Conservation (phyloP, 2,329 filamentous ascomycete genomes). For the Lachnellula hyalina region DNA sequence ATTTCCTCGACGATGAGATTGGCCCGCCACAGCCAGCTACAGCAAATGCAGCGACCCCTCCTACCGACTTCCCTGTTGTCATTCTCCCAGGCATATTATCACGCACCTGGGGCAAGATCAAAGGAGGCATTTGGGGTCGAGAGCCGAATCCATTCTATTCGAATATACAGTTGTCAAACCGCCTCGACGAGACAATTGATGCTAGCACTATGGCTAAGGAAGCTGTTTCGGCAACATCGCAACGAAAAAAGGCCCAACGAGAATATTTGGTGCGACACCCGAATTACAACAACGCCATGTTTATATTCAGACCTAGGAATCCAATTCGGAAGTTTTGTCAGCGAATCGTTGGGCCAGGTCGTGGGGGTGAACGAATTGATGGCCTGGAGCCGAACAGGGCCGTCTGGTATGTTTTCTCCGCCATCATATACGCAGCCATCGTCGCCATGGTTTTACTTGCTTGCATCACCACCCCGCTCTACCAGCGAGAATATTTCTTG, state of each 20-base stretch:
- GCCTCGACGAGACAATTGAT: conserved; percentile 72
- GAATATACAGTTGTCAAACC: conserved; percentile 59
- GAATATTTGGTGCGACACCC: conserved; percentile 86
- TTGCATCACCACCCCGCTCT: conserved; percentile 89
- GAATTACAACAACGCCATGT: conserved; percentile 87
- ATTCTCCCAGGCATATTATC: conserved; percentile 53
- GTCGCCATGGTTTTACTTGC: conserved; percentile 97
- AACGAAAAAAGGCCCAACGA: conserved; percentile 79
- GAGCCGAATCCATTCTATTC: conserved; percentile 97
- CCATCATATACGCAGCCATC: conserved; percentile 88
- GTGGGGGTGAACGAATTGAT: conserved; percentile 80
- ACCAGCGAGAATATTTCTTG: conserved; percentile 81
- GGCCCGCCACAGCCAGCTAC: conserved; percentile 37
- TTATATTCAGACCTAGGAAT: conserved; percentile 75
- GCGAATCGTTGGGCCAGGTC: conserved; percentile 81
- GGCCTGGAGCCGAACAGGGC: conserved; percentile 84
- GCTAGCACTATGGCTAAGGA: conserved; percentile 85
- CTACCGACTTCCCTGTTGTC: conserved; percentile 33
- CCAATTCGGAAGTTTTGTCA: conserved; percentile 79
- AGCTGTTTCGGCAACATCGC: conserved; percentile 76
- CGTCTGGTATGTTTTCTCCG: conserved; percentile 89
- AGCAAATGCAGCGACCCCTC: conserved; percentile 28
- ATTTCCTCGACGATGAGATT: conserved; percentile 79
- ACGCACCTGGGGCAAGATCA: conserved; percentile 55
- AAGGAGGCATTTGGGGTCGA: conserved; percentile 50